These are phyloP conservation scores for Harringtonia lauricola DNA, from an alignment of 2,329 filamentous ascomycete species.

Conservation along the genomic window DNA sequence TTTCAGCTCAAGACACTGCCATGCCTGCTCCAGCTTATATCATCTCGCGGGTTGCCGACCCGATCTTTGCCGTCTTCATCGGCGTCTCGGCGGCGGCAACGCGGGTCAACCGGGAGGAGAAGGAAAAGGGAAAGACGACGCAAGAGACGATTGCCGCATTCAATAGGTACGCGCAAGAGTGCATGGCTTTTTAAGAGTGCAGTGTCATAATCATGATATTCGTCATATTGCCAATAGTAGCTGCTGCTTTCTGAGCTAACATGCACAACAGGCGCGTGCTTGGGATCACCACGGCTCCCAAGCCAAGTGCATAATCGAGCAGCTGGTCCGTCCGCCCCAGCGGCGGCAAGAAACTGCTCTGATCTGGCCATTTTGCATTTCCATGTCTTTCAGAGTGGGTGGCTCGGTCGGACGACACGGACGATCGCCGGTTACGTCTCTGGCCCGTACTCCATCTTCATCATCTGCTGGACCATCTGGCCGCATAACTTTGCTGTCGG, in stretches of 20 bases:
- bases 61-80: slow-evolving; percentile 46
- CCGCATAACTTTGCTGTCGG: slow-evolving; percentile 60
- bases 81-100: slow-evolving; percentile 43
- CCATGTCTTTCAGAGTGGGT: no score
- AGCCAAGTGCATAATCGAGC: not conserved
- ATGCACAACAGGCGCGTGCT: slow-evolving; percentile 4
- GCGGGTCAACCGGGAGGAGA: slow-evolving; percentile 49
- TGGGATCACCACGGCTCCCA: slow-evolving; percentile 1
- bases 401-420: no score
- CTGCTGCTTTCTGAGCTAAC: not conserved
- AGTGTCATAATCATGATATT: no score
- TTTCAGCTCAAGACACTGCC: no score
- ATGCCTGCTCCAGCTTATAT: slow-evolving; percentile 49
- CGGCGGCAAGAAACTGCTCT: not conserved
- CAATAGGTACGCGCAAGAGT: slow-evolving; percentile 24
- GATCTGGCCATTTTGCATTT: not conserved
- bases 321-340: no score
- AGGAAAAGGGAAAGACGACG: slow-evolving; percentile 42
- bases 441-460: slow-evolving; percentile 55
- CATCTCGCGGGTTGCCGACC: slow-evolving; percentile 46
- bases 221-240: no score
- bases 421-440: not conserved
- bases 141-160: slow-evolving; percentile 36
- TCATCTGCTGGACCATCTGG: slow-evolving; percentile 56
- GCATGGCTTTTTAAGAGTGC: no score